Evolutionary conservation across 192 early-diverging fungal species (phyloP), one percentile per base, ranked within the genome.

Genomic region (Coemansia furcata): DNA sequence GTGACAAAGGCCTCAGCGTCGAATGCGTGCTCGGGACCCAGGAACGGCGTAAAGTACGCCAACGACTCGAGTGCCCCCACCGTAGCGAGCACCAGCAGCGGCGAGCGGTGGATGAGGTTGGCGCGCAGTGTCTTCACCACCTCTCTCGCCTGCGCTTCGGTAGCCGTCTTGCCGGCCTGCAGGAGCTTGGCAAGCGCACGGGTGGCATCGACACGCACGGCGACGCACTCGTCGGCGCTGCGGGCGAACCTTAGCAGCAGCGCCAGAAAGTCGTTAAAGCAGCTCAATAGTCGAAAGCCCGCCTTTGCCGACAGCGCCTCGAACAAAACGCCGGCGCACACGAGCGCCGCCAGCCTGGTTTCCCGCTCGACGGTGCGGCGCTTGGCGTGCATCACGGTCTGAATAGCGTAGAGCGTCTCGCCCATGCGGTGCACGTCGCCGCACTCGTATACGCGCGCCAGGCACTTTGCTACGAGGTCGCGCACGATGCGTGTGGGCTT

Each of bases 251-350:
- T 38, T 7, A 83, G 15, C 2, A 33, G 46, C 3, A 69, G 49
- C 6, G 62, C 52, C 4, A 84, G 46, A 67, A 82, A 74, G 36
- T 85, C 84, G 35, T 57, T 75, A 35, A 83, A 83, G 47, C 76
- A 75, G 63, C 81, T 83, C 19, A 85, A 62, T 1, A 85, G 70
- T 6, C 84, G 65, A 55, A 83, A 80, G 14, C 84, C 82, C 2
- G 78, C 77, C 15, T 64, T 65, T 1, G 37, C 39, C 1, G 71
- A 92, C 9, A 92, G 72, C 1, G 87, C 82, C 60, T 93, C 92
- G 68, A 94, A 90, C 26, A 98, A 77, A 23, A 84, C 84, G 1
- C 96, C 95, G 6, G 92, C 85, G 39, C 87, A 88, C 58, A 87
- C 75, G 15, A 97, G 85, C 0, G 92, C 87, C 3, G 93, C 90